Percentiles rank a stretch among this genome's conserved stretches.
Evolutionary conservation across 2,329 filamentous ascomycete species (phyloP).

Genomic region (Verticillium dahliae): DNA sequence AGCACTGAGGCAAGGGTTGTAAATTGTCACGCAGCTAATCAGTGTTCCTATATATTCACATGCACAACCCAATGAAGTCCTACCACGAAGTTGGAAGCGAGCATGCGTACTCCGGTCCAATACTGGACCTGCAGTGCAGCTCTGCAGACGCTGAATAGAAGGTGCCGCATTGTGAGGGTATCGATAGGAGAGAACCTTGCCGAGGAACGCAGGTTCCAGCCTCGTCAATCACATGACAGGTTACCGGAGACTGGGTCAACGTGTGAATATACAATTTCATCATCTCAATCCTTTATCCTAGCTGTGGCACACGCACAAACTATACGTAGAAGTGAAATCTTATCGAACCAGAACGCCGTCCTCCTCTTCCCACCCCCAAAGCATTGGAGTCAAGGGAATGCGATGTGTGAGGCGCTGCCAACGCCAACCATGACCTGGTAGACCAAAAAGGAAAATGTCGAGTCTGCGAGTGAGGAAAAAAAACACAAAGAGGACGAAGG

Average conservation of each 20-base stretch:
- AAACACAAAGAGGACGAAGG: not conserved
- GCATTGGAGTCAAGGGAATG: not conserved
- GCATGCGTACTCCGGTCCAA: no score
- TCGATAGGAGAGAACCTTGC: no score
- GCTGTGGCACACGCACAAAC: not conserved
- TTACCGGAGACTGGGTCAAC: not conserved
- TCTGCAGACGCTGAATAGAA: no score
- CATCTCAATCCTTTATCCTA: not conserved
- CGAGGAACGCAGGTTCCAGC: not conserved
- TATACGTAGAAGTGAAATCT: not conserved
- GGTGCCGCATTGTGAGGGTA: no score
- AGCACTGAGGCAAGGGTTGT: no score
- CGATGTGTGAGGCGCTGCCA: not conserved
- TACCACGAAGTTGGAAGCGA: no score
- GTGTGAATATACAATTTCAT: not conserved
- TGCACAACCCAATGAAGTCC: no score
- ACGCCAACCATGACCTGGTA: not conserved
- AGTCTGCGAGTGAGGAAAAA: not conserved
- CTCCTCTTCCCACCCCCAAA: not conserved
- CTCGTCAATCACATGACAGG: not conserved
- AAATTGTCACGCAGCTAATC: no score
- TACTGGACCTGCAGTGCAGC: no score
- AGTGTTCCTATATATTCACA: no score
- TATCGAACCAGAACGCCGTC: not conserved
- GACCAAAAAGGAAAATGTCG: not conserved